Conservation (phyloP, 1,139 yeast genomes). For the Pichia norvegensis region DNA sequence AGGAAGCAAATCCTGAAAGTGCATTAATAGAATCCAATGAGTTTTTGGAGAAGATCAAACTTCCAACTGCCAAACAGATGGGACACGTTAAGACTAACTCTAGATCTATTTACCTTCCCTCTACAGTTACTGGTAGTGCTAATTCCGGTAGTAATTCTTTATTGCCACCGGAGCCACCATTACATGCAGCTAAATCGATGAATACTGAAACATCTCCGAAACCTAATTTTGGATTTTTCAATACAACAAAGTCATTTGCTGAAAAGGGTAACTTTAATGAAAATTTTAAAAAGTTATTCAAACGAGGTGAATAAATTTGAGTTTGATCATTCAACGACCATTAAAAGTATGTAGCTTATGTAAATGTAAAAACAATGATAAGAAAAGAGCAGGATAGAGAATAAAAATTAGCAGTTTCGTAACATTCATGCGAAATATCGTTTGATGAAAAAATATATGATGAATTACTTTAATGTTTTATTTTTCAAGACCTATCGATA, state of each 20-base stretch:
- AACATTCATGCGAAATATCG: too few relatives aligned
- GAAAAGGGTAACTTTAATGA: conserved; percentile 29
- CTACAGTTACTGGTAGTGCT: conserved; percentile 4
- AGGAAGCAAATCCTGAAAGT: conserved; percentile 24
- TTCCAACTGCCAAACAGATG: conserved; percentile 10
- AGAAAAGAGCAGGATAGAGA: not conserved
- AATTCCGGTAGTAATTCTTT: not conserved
- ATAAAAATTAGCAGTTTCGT: not conserved
- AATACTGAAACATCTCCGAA: conserved; percentile 9
- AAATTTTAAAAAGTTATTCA: conserved; percentile 30
- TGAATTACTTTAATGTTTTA: not conserved
- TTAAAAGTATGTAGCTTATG: not conserved
- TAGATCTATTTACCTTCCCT: conserved; percentile 14
- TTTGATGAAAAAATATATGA: not conserved
- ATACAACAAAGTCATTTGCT: conserved; percentile 24
- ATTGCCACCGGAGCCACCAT: conserved; percentile 8
- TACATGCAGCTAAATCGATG: not conserved
- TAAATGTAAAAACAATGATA: not conserved
- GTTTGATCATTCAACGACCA: not conserved
- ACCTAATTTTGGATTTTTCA: conserved; percentile 20
- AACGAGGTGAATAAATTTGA: conserved; percentile 18
- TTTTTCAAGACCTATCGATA: not conserved
- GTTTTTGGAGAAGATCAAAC: conserved; percentile 21
- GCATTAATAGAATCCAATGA: conserved; percentile 22
- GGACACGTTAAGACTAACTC: conserved; percentile 9